Percentiles rank a stretch among this genome's conserved stretches.
Conservation (phyloP, 495 filamentous ascomycete genomes). For the Annulohypoxylon nitens region DNA sequence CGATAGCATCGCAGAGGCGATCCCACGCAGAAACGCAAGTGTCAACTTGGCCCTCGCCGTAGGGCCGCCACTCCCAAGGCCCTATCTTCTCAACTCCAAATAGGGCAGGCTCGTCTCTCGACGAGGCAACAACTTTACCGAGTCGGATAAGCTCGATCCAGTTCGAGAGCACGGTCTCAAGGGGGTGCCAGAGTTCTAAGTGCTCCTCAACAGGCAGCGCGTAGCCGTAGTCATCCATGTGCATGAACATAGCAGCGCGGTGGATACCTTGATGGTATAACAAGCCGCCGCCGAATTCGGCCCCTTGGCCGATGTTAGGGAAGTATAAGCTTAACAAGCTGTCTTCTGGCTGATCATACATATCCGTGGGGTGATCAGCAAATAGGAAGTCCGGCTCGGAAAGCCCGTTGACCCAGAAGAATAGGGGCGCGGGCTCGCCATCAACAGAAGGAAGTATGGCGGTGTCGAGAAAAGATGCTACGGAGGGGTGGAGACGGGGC, state of each 20-base stretch:
- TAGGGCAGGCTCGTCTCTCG: slow-evolving; percentile 15
- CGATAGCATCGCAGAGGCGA: slow-evolving; percentile 40
- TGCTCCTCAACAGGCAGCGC: slow-evolving; percentile 38
- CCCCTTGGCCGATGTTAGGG: slow-evolving; percentile 31
- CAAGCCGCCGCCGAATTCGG: slow-evolving; percentile 32
- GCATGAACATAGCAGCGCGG: slow-evolving; percentile 35
- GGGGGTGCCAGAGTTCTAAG: slow-evolving; percentile 50
- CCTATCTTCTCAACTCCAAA: slow-evolving; percentile 40
- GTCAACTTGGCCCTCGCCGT: slow-evolving; percentile 43
- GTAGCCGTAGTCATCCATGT: slow-evolving; percentile 40
- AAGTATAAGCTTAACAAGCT: slow-evolving; percentile 33
- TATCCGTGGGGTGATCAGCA: neutral
- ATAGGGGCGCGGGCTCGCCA: slow-evolving; percentile 23
- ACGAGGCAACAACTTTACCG: slow-evolving; percentile 50
- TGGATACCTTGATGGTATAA: slow-evolving; percentile 45
- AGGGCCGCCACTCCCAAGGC: slow-evolving; percentile 45
- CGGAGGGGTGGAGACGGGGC: slow-evolving; percentile 42
- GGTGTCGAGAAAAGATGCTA: slow-evolving; percentile 50
- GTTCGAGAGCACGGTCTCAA: slow-evolving; percentile 57
- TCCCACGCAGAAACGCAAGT: slow-evolving; percentile 33
- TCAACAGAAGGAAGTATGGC: slow-evolving; percentile 35
- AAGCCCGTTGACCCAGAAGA: slow-evolving; percentile 28
- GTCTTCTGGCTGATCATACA: slow-evolving; percentile 23
- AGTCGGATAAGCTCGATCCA: slow-evolving; percentile 54
- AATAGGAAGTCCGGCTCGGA: slow-evolving; percentile 19